phyloP scores from a whole-genome alignment of 1,284 basidiomycete genomes.

The Anthracocystis walkeri region DNA sequence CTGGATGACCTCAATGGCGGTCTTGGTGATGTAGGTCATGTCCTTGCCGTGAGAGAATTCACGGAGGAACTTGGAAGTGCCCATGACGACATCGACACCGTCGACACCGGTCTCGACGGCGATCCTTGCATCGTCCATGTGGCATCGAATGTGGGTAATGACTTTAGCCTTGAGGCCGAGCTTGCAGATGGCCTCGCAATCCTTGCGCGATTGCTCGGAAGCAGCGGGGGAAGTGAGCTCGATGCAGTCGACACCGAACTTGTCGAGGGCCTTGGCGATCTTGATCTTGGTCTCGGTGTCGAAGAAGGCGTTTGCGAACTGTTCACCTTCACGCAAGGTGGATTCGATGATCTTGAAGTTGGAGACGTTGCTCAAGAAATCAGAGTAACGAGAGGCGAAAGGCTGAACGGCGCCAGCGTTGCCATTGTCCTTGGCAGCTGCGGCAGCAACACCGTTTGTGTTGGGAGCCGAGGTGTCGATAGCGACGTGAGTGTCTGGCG shows the following conservation, averaged over 20 bases:
- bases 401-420: conserved; percentile 53
- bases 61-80: conserved; percentile 97
- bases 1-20: conserved; percentile 94
- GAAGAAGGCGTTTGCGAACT: conserved; percentile 99
- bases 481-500: conserved; percentile 61
- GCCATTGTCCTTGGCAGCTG: conserved; percentile 41
- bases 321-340: conserved; percentile 94
- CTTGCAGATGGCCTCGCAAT: conserved; percentile 99
- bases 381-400: conserved; percentile 59
- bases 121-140: conserved; percentile 99
- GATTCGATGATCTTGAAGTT: conserved; percentile 87
- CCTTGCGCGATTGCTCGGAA: conserved; percentile 91
- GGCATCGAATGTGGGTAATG: conserved; percentile 98
- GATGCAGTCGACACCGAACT: conserved; percentile 94
- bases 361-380: conserved; percentile 68
- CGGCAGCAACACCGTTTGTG: conserved; percentile 22
- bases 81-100: conserved; percentile 99
- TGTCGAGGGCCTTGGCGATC: conserved; percentile 82
- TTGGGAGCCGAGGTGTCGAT: conserved; percentile 56
- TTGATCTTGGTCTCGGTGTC: conserved; percentile 99
- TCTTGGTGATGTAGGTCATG: conserved; percentile 99
- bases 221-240: conserved; percentile 98
- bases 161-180: conserved; percentile 97
- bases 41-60: conserved; percentile 99
- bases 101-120: conserved; percentile 98